Conservation (phyloP, 2,329 filamentous ascomycete genomes). For the Sclerotiophoma versabilis region DNA sequence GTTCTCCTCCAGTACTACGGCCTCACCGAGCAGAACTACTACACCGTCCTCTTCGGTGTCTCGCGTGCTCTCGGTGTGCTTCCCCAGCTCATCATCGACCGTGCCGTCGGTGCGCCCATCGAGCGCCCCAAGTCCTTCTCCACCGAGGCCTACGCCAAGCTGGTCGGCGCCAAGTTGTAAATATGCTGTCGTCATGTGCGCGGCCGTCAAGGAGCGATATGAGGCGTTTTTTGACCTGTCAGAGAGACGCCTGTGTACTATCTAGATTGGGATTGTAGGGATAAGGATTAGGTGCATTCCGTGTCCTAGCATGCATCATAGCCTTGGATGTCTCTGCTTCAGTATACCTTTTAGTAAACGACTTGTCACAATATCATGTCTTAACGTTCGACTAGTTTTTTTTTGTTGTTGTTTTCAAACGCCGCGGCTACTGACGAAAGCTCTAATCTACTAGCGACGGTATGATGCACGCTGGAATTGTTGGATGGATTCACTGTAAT, state of each 20-base stretch:
- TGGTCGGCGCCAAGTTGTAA: slow-evolving; percentile 90
- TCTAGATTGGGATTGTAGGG: slow-evolving; percentile 47
- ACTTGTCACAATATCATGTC: slow-evolving; percentile 37
- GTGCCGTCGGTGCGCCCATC: slow-evolving; percentile 93
- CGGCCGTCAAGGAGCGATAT: slow-evolving; percentile 20
- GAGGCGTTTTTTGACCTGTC: slow-evolving; percentile 31
- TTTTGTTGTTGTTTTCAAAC: background rate
- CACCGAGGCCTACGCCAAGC: slow-evolving; percentile 94
- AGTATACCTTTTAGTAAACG: slow-evolving; percentile 38
- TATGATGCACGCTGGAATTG: no score
- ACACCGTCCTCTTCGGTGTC: slow-evolving; percentile 99
- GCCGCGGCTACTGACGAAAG: slow-evolving; percentile 3
- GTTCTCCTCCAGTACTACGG: slow-evolving; percentile 99
- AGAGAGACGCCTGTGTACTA: slow-evolving; percentile 41
- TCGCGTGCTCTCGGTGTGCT: slow-evolving; percentile 97
- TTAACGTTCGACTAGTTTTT: slow-evolving; percentile 21
- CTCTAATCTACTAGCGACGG: no score
- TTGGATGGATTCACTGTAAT: no score
- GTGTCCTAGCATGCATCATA: slow-evolving; percentile 34
- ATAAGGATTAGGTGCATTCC: slow-evolving; percentile 36
- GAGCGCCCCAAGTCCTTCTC: slow-evolving; percentile 99
- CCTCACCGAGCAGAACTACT: slow-evolving; percentile 98
- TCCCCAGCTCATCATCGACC: slow-evolving; percentile 99
- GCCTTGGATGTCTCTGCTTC: slow-evolving; percentile 36
- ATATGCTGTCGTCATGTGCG: slow-evolving; percentile 16